Evolutionary conservation across 805 yeast species (phyloP), one percentile per base, ranked within the genome.

Genomic region (Pichia exigua): DNA sequence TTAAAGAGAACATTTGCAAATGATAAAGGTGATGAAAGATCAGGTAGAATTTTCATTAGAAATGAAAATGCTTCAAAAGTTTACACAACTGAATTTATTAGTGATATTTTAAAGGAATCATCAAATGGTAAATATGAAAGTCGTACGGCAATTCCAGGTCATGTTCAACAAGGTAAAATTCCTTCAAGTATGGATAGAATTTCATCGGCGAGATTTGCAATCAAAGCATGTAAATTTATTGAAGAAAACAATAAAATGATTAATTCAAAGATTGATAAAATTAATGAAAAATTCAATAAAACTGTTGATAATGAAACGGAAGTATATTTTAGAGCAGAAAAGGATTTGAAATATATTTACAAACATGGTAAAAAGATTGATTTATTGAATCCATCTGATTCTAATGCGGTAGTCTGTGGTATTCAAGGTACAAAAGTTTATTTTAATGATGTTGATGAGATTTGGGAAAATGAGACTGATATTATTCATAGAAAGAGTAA

Each of bases 71-170:
- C 97, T 1, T 87, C 96, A 2, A 72, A 78, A 46, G 88, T 90
- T 18, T 87, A 87, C 71, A 79, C 90, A 18, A 86, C 97, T 9
- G 82, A 87, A 57, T 74, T 87, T 53, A 76, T 94, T 61, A 89
- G 96, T 17, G 83, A 87, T 55, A 87, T 94, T 52, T 84, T 92
- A 61, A 81, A 82, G 63, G 91, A 88, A 61, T 51, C 59, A 32
- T 83, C 90, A 38, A 69, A 77, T 40, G 87, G 86, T 46, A 76
- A 75, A 58, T 94, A 87, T 65, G 97, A 91, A 62, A 85, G 94
- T 18, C 84, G 95, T 67, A 90, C 96, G 5, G 98, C 98, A 17
- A 81, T 91, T 54, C 99, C 99, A 27, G 99, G 99, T 30, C 98
- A 92, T 65, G 94, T 92, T 53, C 99, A 94, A 75, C 99, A 94